Base-by-base conservation (phyloP, 257 asterid genomes). In the Dorcoceras hygrometricum region DNA sequence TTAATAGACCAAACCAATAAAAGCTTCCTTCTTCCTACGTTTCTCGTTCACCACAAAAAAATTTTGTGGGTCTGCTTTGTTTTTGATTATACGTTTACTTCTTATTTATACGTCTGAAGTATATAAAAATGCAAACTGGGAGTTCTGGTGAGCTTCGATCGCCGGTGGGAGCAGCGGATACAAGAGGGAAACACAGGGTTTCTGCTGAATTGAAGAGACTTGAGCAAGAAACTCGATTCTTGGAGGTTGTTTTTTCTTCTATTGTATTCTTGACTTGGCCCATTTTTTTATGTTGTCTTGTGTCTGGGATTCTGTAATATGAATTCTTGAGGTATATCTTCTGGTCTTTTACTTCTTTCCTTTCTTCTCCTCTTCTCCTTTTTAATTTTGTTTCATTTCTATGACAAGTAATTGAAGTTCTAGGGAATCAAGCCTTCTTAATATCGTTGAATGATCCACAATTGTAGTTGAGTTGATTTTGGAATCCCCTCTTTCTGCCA, bases 141-240 rank as follows among this genome's bases (percentile, higher is more conserved):
- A 86, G 83, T 78, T 79, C 88, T 27, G 95, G 81, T 48, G 91
- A 75, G 69, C 76, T 68, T 65, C 79, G 82, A 81, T 83, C 86
- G 82, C 81, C 54, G 31, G 79, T 68, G 48, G 89, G 82, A 22
- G 80, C 81, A 31, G 23, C 84, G 6, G 97, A 89, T 80, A 79
- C 87, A 14, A 82, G 96, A 81, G 98, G 97, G 77, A 93, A 89
- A 59, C 98, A 93, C 80, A 74, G 84, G 84, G 80, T 90, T 82
- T 81, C 90, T 39, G 97, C 95, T 66, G 95, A 93, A 86, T 76
- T 93, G 84, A 93, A 93, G 85, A 86, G 96, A 59, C 86, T 90
- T 68, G 98, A 90, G 78, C 98, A 93, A 81, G 98, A 93, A 81
- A 71, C 91, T 72, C 91, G 96, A 50, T 90, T 84, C 75, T 79